Conservation (phyloP, 768 basidiomycete genomes). For the Chlorophyllum brunneum region DNA sequence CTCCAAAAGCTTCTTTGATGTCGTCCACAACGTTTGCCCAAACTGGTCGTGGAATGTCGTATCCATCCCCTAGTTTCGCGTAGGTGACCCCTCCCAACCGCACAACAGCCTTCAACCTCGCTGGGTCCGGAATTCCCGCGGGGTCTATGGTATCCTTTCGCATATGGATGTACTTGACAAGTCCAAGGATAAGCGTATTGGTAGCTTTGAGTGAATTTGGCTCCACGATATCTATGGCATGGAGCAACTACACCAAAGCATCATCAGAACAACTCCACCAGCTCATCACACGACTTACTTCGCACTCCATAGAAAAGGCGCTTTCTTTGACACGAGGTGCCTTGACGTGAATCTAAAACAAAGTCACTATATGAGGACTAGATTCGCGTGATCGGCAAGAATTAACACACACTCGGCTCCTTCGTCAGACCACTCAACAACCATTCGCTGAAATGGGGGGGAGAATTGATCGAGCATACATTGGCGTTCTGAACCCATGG, state of each 20-base stretch:
- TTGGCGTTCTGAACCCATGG: slow-evolving; percentile 61
- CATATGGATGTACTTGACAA: slow-evolving; percentile 53
- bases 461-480: slow-evolving; percentile 46
- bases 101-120: slow-evolving; percentile 42
- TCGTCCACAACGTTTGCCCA: slow-evolving; percentile 20
- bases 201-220: slow-evolving; percentile 23
- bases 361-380: neutral
- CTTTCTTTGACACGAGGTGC: slow-evolving; percentile 60
- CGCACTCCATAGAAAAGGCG: slow-evolving; percentile 63
- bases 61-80: slow-evolving; percentile 39
- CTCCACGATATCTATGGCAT: slow-evolving; percentile 34
- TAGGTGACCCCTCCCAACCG: slow-evolving; percentile 55
- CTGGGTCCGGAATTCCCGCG: slow-evolving; percentile 35
- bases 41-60: slow-evolving; percentile 39
- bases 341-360: slow-evolving; percentile 37
- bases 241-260: slow-evolving; percentile 31
- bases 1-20: neutral
- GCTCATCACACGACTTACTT: slow-evolving; percentile 22
- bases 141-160: slow-evolving; percentile 47
- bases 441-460: slow-evolving; percentile 55
- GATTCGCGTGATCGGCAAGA: neutral
- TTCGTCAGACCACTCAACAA: slow-evolving; percentile 55
- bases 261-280: no score
- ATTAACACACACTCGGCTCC: slow-evolving; percentile 46
- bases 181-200: slow-evolving; percentile 45